phyloP scores from a whole-genome alignment of 148 eudicot species.

The Rhododendron griersonianum region DNA sequence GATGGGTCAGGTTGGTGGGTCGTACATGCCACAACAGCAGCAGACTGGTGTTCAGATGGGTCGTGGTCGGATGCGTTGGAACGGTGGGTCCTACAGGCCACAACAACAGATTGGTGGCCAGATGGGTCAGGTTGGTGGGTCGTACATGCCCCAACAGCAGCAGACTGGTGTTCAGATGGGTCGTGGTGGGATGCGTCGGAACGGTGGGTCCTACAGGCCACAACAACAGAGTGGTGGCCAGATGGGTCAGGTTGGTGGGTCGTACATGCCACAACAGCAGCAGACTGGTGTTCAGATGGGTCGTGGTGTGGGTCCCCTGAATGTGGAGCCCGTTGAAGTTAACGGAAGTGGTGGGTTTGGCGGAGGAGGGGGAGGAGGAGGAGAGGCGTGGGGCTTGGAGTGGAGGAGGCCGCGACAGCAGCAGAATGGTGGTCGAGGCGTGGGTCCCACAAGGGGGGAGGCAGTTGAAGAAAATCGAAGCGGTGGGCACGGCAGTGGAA shows the following conservation, averaged over 20 bases:
- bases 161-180: not conserved
- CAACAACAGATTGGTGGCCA: not conserved
- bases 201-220: not conserved
- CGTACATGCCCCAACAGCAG: not conserved
- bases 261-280: not conserved
- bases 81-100: not conserved
- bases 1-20: not conserved
- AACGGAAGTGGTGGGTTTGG: no score
- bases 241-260: not conserved
- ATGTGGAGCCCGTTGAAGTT: not conserved
- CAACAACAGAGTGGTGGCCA: not conserved
- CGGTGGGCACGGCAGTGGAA: not conserved
- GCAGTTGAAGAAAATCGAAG: not conserved
- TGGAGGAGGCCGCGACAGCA: not conserved
- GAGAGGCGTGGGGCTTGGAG: not conserved
- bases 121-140: not conserved
- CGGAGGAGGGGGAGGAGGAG: not conserved
- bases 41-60: not conserved
- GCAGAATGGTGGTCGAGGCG: not conserved
- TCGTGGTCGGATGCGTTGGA: not conserved
- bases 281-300: not conserved
- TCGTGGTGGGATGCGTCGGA: not conserved
- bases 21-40: not conserved
- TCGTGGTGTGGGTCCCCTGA: not conserved
- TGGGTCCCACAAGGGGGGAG: not conserved